phyloP scores from a whole-genome alignment of 148 eudicot genomes.

The Rhododendron griersonianum region DNA sequence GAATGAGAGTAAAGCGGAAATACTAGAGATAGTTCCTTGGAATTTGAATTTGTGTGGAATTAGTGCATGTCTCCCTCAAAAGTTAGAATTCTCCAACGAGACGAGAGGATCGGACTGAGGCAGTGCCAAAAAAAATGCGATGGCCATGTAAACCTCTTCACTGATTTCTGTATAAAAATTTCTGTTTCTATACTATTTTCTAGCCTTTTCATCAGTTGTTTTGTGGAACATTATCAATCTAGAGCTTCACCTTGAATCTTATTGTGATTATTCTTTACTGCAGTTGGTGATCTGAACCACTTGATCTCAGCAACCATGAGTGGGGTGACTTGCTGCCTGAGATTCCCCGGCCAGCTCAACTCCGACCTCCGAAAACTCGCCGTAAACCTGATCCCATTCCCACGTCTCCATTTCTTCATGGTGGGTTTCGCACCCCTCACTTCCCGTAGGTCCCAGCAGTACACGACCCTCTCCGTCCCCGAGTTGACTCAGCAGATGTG shows the following conservation, averaged over 20 bases:
- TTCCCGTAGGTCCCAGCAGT: constrained; percentile 75
- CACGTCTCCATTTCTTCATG: background rate
- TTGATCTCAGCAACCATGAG: constrained; percentile 43
- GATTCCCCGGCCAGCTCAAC: constrained; percentile 83
- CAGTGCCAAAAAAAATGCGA: no score
- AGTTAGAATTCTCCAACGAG: no score
- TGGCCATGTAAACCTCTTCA: no score
- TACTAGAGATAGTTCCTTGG: no score
- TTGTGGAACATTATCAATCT: background rate
- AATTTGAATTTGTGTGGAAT: no score
- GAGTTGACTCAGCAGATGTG: constrained; percentile 44
- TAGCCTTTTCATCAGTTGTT: background rate
- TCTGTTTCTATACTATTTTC: background rate
- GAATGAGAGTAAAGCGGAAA: no score
- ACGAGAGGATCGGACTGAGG: no score
- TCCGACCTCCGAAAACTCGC: constrained; percentile 12
- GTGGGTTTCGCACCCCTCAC: constrained; percentile 67
- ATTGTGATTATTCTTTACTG: background rate
- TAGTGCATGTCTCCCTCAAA: no score
- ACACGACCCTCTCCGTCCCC: constrained; percentile 67
- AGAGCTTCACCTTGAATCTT: background rate
- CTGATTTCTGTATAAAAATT: no score
- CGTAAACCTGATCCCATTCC: background rate
- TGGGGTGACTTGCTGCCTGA: constrained; percentile 78
- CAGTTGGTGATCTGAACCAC: constrained; percentile 78